Conservation (phyloP, 2,329 filamentous ascomycete species). For the Pseudogymnoascus sp. region DNA sequence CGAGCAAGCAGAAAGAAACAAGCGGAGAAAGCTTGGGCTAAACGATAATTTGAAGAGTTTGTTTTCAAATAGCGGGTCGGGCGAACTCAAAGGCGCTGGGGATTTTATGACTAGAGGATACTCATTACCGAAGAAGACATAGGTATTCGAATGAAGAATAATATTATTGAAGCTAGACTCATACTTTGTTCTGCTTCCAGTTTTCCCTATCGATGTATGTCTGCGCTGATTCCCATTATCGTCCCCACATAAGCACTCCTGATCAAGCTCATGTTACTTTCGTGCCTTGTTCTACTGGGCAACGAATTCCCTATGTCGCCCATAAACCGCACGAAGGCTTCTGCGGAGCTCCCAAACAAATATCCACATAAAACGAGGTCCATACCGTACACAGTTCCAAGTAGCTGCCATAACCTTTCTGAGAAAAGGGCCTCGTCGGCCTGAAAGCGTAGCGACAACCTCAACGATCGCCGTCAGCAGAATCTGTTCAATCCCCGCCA, state of each 20-base stretch:
- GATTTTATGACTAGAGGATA: slow-evolving; percentile 56
- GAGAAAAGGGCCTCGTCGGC: neutral
- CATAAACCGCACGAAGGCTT: neutral
- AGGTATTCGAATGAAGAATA: slow-evolving; percentile 6
- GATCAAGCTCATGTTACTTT: neutral
- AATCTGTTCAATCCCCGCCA: neutral
- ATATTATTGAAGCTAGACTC: neutral
- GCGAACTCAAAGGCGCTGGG: slow-evolving; percentile 31
- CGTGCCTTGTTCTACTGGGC: neutral
- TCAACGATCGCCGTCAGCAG: neutral
- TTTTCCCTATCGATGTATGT: neutral
- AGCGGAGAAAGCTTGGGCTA: slow-evolving; percentile 60
- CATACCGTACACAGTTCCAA: neutral
- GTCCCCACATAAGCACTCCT: neutral
- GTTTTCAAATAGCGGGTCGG: slow-evolving; percentile 40
- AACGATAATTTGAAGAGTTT: slow-evolving; percentile 50
- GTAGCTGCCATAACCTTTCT: neutral
- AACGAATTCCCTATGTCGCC: neutral
- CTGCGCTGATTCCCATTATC: neutral
- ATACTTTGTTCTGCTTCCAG: neutral
- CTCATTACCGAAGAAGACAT: slow-evolving; percentile 41
- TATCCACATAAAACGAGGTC: slow-evolving; percentile 1
- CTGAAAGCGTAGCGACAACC: neutral
- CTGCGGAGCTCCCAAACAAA: neutral
- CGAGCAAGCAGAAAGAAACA: slow-evolving; percentile 78